These are phyloP conservation scores for Fraxinus greggii DNA, from an alignment of 305 asterid genomes.

Conservation along the genomic window DNA sequence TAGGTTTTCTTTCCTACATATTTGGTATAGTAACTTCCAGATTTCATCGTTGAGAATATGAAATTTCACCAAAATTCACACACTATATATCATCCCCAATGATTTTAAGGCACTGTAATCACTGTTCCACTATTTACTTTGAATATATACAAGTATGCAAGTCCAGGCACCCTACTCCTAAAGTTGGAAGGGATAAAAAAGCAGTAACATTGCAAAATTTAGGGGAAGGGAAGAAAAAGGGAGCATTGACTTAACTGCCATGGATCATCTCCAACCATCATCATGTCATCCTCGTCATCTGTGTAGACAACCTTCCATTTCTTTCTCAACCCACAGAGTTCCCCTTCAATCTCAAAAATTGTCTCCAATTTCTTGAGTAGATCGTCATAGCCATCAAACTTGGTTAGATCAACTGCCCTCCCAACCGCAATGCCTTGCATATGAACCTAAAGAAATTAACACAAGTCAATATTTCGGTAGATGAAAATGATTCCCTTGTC, in stretches of 20 bases:
- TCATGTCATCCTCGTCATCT: constrained; percentile 91
- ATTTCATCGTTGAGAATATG: neutral
- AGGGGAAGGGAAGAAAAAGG: neutral
- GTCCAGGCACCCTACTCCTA: neutral
- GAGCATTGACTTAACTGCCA: constrained; percentile 63
- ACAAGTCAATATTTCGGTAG: neutral
- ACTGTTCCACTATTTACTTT: neutral
- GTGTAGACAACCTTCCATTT: constrained; percentile 97
- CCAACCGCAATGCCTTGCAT: constrained; percentile 94
- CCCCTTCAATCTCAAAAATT: constrained; percentile 86
- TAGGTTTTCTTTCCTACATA: neutral
- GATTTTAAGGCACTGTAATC: neutral
- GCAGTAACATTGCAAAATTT: neutral
- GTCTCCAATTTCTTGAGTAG: constrained; percentile 75
- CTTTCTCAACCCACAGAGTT: constrained; percentile 62
- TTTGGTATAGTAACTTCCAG: neutral
- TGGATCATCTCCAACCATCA: constrained; percentile 99
- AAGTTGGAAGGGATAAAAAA: neutral
- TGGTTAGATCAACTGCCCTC: constrained; percentile 79
- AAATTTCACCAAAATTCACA: neutral
- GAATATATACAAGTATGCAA: neutral
- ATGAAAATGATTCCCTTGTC: neutral
- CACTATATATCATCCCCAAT: neutral
- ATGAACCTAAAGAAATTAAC: constrained; percentile 54
- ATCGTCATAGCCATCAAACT: constrained; percentile 67